These are phyloP conservation scores for Cochlearia excelsa DNA, from an alignment of 345 rosid genomes.

Conservation along the genomic window DNA sequence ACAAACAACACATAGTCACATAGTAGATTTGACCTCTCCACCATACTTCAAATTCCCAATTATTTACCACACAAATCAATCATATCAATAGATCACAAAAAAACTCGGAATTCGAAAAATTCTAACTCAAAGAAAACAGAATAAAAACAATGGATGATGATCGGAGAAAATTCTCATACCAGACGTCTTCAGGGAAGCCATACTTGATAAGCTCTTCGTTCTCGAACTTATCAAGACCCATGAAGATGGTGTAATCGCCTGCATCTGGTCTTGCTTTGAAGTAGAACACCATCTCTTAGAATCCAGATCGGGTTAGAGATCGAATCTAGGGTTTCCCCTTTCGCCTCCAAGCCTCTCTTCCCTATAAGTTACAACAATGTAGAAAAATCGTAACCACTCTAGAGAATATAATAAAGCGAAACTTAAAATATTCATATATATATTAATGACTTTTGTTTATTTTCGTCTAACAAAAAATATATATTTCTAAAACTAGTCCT, in stretches of 20 bases:
- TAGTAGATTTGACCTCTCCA: too few relatives aligned
- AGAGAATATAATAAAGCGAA: background rate
- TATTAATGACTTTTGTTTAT: constrained; percentile 16
- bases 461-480: background rate
- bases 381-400: constrained; percentile 32
- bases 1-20: too few relatives aligned
- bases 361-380: constrained; percentile 12
- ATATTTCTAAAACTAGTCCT: constrained; percentile 11
- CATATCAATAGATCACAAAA: too few relatives aligned
- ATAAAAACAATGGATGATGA: too few relatives aligned
- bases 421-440: too few relatives aligned
- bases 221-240: constrained; percentile 99
- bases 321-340: constrained; percentile 39
- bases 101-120: constrained; percentile 16
- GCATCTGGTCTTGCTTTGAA: constrained; percentile 93
- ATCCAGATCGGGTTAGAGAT: constrained; percentile 27
- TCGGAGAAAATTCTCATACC: constrained; percentile 42
- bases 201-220: constrained; percentile 99
- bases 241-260: constrained; percentile 97
- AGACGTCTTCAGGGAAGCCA: constrained; percentile 95
- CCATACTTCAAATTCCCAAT: too few relatives aligned
- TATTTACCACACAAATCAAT: too few relatives aligned
- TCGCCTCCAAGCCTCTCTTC: constrained; percentile 16
- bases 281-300: constrained; percentile 74
- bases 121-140: too few relatives aligned